phyloP scores from a whole-genome alignment of 108 stramenopile species.

The Nannochloropsis gaditana region DNA sequence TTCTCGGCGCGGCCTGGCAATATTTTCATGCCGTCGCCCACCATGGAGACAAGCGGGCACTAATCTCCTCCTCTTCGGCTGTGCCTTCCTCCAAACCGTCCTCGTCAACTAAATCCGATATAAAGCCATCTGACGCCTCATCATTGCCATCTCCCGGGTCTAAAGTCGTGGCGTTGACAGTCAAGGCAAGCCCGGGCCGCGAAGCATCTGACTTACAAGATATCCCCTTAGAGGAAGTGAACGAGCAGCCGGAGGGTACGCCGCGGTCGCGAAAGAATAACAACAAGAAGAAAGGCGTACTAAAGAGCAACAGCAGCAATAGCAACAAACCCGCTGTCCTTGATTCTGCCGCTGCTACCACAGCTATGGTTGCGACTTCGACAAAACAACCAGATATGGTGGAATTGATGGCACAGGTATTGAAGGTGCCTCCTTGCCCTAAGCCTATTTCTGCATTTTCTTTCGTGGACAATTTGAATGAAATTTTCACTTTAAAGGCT shows the following conservation, averaged over 20 bases:
- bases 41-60: background rate
- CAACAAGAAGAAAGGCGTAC: background rate
- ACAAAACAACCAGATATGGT: background rate
- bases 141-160: background rate
- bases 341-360: background rate
- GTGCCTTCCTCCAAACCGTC: background rate
- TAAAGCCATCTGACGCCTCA: background rate
- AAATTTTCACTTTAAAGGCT: background rate
- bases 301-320: background rate
- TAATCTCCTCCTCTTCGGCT: background rate
- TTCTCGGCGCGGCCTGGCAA: background rate
- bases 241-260: background rate
- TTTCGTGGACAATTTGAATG: background rate
- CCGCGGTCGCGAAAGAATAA: background rate
- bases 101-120: background rate
- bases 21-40: background rate
- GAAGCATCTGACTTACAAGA: background rate
- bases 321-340: background rate
- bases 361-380: background rate
- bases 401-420: background rate
- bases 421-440: background rate
- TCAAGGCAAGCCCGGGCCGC: background rate
- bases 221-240: background rate
- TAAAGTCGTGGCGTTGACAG: background rate
- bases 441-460: background rate